Evolutionary conservation across 768 basidiomycete genomes (phyloP).

Genomic region (Dentipellis fragilis): DNA sequence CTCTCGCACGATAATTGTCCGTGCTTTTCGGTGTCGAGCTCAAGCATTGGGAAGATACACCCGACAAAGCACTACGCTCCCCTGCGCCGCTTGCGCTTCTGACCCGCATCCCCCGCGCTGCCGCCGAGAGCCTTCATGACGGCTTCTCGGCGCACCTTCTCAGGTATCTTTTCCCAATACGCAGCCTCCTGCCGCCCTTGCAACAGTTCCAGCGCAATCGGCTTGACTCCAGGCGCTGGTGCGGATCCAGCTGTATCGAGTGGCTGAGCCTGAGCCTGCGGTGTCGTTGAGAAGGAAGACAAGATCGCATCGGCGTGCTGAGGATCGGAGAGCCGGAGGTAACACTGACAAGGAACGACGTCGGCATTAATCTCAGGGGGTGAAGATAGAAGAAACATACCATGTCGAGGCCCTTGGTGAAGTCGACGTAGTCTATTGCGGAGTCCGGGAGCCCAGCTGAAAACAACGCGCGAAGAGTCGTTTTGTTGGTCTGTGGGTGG

Average conservation of each 20-base stretch:
- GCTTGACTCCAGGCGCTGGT: conserved; percentile 10
- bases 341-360: conserved; percentile 38
- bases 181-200: conserved; percentile 54
- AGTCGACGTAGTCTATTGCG: conserved; percentile 72
- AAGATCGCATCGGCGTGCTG: conserved; percentile 35
- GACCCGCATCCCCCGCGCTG: background rate
- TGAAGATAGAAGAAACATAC: conserved; percentile 28
- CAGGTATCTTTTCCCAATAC: conserved; percentile 76
- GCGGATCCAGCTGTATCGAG: conserved; percentile 41
- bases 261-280: conserved; percentile 35
- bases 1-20: no score
- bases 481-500: conserved; percentile 73
- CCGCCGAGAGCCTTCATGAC: conserved; percentile 24
- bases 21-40: no score
- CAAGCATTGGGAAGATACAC: no score
- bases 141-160: conserved; percentile 56
- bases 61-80: background rate
- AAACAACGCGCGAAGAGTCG: conserved; percentile 58
- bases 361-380: background rate
- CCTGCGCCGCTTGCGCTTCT: background rate
- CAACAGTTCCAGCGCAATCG: conserved; percentile 45
- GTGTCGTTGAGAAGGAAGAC: conserved; percentile 29
- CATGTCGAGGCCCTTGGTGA: conserved; percentile 63
- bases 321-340: conserved; percentile 56
- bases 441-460: conserved; percentile 26